A percentile compares a stretch with the other conserved stretches of the same genome.
These are phyloP conservation scores for Tetrapisispora taiwanensis DNA, from an alignment of 805 yeast genomes.

Conservation along the genomic window DNA sequence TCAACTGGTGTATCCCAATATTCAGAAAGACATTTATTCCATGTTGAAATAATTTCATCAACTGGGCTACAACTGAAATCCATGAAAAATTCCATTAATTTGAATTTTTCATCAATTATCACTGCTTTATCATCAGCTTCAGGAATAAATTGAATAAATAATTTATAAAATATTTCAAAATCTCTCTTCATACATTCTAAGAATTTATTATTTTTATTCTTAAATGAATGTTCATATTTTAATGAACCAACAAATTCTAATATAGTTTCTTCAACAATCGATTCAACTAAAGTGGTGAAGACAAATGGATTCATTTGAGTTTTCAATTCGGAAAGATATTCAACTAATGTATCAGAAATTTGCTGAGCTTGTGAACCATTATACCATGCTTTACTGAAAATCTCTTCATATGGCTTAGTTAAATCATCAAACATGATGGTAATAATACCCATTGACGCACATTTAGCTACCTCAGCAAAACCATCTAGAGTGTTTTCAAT, in stretches of 20 bases:
- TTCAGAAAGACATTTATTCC: slow-evolving; percentile 50
- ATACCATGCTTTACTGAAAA: slow-evolving; percentile 67
- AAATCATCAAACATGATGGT: slow-evolving; percentile 66
- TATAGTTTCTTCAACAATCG: slow-evolving; percentile 42
- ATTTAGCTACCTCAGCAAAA: slow-evolving; percentile 62
- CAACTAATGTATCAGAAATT: slow-evolving; percentile 63
- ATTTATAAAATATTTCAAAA: slow-evolving; percentile 43
- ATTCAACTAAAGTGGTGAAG: slow-evolving; percentile 44
- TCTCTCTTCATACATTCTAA: slow-evolving; percentile 50
- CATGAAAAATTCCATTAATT: slow-evolving; percentile 51
- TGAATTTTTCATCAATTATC: slow-evolving; percentile 41
- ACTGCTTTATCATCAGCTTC: slow-evolving; percentile 26
- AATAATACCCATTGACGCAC: slow-evolving; percentile 45
- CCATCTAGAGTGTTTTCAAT: slow-evolving; percentile 66
- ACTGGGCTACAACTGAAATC: slow-evolving; percentile 42
- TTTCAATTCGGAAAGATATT: slow-evolving; percentile 59
- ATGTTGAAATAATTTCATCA: slow-evolving; percentile 42
- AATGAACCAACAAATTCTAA: slow-evolving; percentile 41
- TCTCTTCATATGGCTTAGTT: slow-evolving; percentile 45
- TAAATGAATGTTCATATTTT: slow-evolving; percentile 33
- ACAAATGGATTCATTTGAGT: slow-evolving; percentile 42
- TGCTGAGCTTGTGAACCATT: slow-evolving; percentile 46
- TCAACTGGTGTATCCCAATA: slow-evolving; percentile 74
- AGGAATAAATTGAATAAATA: slow-evolving; percentile 39
- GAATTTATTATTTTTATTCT: slow-evolving; percentile 34